Conservation (phyloP, 345 rosid species). For the Lepidium sativum region DNA sequence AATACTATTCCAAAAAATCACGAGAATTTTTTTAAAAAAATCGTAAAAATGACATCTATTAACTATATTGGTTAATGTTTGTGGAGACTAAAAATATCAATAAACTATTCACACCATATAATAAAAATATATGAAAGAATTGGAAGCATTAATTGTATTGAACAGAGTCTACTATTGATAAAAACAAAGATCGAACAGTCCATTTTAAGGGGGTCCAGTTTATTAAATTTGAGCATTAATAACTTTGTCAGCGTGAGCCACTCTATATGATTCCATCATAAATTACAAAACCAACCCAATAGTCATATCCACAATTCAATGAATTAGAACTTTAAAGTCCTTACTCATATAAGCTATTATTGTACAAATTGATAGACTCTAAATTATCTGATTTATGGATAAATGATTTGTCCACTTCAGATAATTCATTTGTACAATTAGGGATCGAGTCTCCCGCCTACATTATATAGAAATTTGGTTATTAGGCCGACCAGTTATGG, state of each 20-base stretch:
- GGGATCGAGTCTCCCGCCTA: no score
- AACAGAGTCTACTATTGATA: conserved; percentile 10
- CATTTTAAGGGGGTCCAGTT: conserved; percentile 26
- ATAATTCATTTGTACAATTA: no score
- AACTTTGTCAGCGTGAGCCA: conserved; percentile 24
- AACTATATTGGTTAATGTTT: no score
- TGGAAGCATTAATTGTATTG: conserved; percentile 20
- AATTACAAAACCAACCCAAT: no score
- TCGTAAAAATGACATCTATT: no score
- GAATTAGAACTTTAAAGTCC: not conserved
- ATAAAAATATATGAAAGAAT: conserved; percentile 1
- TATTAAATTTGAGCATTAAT: conserved; percentile 23
- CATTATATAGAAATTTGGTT: no score
- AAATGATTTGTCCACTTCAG: no score
- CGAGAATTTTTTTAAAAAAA: no score
- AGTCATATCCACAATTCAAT: not conserved
- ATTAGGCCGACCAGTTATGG: no score
- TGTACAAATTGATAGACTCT: not conserved
- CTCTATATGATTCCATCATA: conserved; percentile 8
- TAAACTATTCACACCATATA: not conserved
- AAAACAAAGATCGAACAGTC: conserved; percentile 22
- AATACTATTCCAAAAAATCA: no score
- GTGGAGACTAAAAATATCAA: not conserved
- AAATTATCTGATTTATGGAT: no score
- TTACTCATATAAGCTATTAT: not conserved